phyloP scores from a whole-genome alignment of 2,329 filamentous ascomycete genomes.

The Fusarium graminum region DNA sequence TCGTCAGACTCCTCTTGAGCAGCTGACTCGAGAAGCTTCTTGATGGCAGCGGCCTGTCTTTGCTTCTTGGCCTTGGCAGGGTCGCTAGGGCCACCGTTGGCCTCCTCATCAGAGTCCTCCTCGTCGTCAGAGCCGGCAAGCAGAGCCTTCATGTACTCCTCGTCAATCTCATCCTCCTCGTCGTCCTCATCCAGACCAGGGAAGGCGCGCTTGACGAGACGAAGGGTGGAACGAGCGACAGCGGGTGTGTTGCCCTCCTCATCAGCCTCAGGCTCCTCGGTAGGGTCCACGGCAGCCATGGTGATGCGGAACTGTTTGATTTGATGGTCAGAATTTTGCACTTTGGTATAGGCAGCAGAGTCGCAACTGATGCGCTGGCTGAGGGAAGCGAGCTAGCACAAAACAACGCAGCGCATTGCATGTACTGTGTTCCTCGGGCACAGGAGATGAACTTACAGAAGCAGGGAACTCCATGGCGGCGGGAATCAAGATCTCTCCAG shows the following conservation, averaged over 20 bases:
- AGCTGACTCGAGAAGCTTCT: slow-evolving; percentile 80
- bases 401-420: neutral
- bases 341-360: neutral
- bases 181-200: slow-evolving; percentile 68
- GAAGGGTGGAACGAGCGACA: slow-evolving; percentile 85
- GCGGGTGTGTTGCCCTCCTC: slow-evolving; percentile 71
- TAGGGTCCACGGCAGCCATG: slow-evolving; percentile 98
- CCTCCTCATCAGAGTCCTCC: slow-evolving; percentile 69
- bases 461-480: slow-evolving; percentile 84
- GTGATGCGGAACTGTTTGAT: slow-evolving; percentile 87
- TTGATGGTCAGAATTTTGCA: slow-evolving; percentile 34
- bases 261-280: slow-evolving; percentile 76
- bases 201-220: slow-evolving; percentile 83
- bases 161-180: slow-evolving; percentile 74
- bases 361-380: slow-evolving; percentile 31
- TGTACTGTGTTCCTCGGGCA: neutral
- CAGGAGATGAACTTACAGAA: slow-evolving; percentile 72
- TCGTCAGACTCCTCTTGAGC: slow-evolving; percentile 73
- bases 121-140: slow-evolving; percentile 64
- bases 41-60: slow-evolving; percentile 79
- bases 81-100: slow-evolving; percentile 92
- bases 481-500: slow-evolving; percentile 84
- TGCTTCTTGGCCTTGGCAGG: slow-evolving; percentile 90
- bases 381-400: neutral
- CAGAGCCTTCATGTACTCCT: slow-evolving; percentile 72